Evolutionary conservation across 768 basidiomycete species (phyloP).

Genomic region (Panaeolus papilionaceus): DNA sequence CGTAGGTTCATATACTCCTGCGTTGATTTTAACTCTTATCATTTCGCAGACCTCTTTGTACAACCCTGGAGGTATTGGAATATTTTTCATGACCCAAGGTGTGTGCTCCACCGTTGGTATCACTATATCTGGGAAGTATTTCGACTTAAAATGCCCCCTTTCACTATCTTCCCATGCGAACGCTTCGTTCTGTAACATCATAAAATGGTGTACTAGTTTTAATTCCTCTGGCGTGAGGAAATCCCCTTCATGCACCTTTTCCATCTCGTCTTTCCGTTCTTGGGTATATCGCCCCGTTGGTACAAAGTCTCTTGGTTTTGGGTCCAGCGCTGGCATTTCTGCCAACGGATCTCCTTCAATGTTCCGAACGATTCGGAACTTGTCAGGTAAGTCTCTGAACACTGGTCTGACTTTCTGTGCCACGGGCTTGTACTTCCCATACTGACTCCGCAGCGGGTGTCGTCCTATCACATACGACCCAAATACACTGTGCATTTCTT

Average conservation of each 20-base stretch:
- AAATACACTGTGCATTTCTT: conserved; percentile 4
- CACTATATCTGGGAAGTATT: conserved; percentile 39
- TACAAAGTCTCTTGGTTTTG: neutral
- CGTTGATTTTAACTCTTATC: conserved; percentile 41
- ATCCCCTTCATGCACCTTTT: neutral
- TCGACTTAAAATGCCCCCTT: conserved; percentile 36
- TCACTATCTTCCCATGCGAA: conserved; percentile 48
- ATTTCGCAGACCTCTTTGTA: conserved; percentile 38
- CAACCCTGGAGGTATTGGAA: conserved; percentile 39
- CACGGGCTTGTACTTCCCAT: conserved; percentile 39
- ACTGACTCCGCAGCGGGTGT: neutral
- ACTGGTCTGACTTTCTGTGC: conserved; percentile 32
- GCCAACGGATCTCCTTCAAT: neutral
- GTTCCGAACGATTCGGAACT: conserved; percentile 32
- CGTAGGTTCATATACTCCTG: conserved; percentile 46
- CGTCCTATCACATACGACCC: neutral
- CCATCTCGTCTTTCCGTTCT: neutral
- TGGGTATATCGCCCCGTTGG: conserved; percentile 5
- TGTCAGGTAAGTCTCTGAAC: conserved; percentile 28
- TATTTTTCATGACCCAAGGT: conserved; percentile 34
- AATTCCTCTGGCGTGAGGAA: conserved; percentile 35
- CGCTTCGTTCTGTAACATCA: conserved; percentile 33
- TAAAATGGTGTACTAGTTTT: conserved; percentile 40
- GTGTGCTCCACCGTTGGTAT: conserved; percentile 43
- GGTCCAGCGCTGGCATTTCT: neutral